Conservation (phyloP, 2,329 filamentous ascomycete species). For the Graphium sp. region DNA sequence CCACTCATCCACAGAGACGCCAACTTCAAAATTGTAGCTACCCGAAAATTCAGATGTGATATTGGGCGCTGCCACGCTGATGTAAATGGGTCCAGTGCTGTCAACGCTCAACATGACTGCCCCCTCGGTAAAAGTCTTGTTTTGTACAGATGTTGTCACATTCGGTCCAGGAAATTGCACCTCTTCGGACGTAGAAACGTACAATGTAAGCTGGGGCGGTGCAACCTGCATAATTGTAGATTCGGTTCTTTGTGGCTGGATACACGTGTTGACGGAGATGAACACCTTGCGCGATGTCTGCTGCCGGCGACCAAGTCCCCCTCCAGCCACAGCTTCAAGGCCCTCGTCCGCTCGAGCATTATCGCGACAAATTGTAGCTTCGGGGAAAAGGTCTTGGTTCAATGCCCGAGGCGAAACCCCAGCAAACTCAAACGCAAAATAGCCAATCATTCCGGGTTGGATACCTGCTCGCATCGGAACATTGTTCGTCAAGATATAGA, state of each 20-base stretch:
- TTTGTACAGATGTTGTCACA: slow-evolving; percentile 19
- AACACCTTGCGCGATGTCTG: slow-evolving; percentile 34
- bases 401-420: slow-evolving; percentile 19
- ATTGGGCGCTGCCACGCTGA: slow-evolving; percentile 58
- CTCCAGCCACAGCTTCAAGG: too few relatives aligned
- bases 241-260: slow-evolving; percentile 41
- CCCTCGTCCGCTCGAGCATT: too few relatives aligned
- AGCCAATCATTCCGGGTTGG: slow-evolving; percentile 40
- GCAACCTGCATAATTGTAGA: slow-evolving; percentile 2
- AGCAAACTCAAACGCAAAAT: slow-evolving; percentile 45
- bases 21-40: slow-evolving; percentile 65
- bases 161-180: slow-evolving; percentile 54
- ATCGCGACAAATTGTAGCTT: too few relatives aligned
- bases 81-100: slow-evolving; percentile 51
- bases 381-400: neutral
- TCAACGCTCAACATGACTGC: slow-evolving; percentile 49
- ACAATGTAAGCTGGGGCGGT: slow-evolving; percentile 63
- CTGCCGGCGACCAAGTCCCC: slow-evolving; percentile 1
- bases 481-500: slow-evolving; percentile 45
- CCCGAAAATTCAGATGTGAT: slow-evolving; percentile 42
- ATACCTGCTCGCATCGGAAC: slow-evolving; percentile 41
- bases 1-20: slow-evolving; percentile 61
- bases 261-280: slow-evolving; percentile 74
- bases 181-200: slow-evolving; percentile 48
- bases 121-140: slow-evolving; percentile 43